Evolutionary conservation across 2,329 filamentous ascomycete genomes (phyloP).

Genomic region (Neopestalotiopsis clavispora): DNA sequence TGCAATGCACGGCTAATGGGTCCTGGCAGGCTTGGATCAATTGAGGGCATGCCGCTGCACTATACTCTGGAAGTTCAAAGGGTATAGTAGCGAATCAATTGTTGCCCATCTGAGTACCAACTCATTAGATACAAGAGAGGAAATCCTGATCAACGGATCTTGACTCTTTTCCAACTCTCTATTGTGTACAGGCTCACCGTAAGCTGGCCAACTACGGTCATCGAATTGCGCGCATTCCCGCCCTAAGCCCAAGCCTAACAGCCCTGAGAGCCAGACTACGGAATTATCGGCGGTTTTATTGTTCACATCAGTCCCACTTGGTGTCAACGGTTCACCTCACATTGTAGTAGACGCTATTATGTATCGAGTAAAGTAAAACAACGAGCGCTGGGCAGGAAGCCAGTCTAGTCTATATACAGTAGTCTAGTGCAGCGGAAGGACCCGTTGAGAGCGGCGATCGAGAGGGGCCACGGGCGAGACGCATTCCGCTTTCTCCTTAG

Average conservation of each 20-base stretch:
- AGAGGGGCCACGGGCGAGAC: background rate
- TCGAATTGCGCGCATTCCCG: background rate
- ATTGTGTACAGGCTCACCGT: background rate
- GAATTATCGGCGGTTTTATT: background rate
- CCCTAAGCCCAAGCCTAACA: background rate
- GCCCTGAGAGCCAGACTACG: background rate
- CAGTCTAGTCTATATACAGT: background rate
- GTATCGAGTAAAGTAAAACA: background rate
- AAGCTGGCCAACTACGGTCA: background rate
- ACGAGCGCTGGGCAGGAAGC: background rate
- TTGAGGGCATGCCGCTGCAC: background rate
- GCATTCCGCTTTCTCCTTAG: constrained; percentile 1
- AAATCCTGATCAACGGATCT: background rate
- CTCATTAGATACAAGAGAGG: background rate
- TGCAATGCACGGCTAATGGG: background rate
- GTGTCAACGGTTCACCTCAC: background rate
- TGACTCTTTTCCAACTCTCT: background rate
- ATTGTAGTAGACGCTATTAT: background rate
- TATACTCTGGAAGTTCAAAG: background rate
- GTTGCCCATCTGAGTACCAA: background rate
- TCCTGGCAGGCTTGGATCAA: background rate
- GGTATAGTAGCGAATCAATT: background rate
- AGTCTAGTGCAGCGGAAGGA: background rate
- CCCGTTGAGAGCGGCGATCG: background rate
- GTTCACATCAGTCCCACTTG: background rate